Evolutionary conservation across 306 rosid species (phyloP), one percentile per base, ranked within the genome.

Genomic region (Corylus americana): DNA sequence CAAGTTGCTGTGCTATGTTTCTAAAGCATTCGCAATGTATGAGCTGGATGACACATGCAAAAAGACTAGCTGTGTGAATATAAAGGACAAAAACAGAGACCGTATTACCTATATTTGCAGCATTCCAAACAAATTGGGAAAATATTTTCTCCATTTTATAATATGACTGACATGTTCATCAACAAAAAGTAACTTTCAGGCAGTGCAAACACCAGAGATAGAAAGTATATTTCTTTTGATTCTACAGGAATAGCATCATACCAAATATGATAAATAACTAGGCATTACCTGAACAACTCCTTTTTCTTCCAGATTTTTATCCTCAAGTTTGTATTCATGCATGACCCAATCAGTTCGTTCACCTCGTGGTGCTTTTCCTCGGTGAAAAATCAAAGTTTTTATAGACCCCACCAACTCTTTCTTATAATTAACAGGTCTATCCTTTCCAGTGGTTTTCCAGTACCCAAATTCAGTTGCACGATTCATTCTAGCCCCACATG

Each of bases 271-370:
- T 25, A 59, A 11, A 22, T 7, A 67, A 73, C 25, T 35, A 51
- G 25, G 11, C 17, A 44, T 72, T 91, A 94, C 98, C 93, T 85
- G 91, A 17, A 58, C 53, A 70, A 84, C 69, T 54, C 84, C 90
- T 58, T 17, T 75, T 3, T 74, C 85, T 47, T 74, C 70, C 39
- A 78, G 54, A 27, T 57, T 67, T 57, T 88, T 78, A 55, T 88
- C 89, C 54, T 87, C 89, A 64, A 93, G 88, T 84, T 93, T 86
- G 74, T 78, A 95, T 75, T 95, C 98, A 25, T 95, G 96, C 92
- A 95, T 86, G 27, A 92, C 98, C 98, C 99, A 95, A 85, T 95
- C 72, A 7, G 99, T 95, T 63, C 92, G 85, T 1, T 71, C 82
- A 71, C 96, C 98, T 27, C 9, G 11, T 20, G 87, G 94, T 0